phyloP scores from a whole-genome alignment of 2,329 filamentous ascomycete genomes.

The Botrytis squamosa region DNA sequence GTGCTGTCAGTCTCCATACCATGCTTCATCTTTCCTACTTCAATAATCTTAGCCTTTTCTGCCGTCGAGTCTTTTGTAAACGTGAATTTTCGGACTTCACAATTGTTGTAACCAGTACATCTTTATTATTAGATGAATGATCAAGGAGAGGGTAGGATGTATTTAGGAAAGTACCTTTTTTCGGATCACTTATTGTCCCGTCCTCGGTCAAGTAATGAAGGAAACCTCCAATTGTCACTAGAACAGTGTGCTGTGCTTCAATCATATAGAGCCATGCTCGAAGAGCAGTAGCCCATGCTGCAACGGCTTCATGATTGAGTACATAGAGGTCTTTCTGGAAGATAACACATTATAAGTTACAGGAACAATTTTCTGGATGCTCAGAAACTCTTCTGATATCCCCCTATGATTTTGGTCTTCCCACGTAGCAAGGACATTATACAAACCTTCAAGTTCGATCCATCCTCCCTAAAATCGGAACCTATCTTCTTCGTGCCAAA shows the following conservation, averaged over 20 bases:
- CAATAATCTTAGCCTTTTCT: background rate
- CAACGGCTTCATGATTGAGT: background rate
- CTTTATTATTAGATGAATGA: background rate
- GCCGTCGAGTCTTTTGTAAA: background rate
- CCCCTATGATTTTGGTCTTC: background rate
- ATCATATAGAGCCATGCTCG: background rate
- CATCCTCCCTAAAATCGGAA: background rate
- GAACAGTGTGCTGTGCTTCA: background rate
- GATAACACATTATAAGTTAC: background rate
- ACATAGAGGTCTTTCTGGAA: background rate
- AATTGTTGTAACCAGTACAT: background rate
- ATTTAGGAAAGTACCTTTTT: background rate
- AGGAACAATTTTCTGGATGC: background rate
- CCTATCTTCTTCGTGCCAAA: background rate
- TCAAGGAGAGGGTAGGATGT: too few relatives aligned
- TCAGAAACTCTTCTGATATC: background rate
- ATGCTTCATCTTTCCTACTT: background rate
- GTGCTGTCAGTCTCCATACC: background rate
- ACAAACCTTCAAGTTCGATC: background rate
- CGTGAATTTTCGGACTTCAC: background rate
- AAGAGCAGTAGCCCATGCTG: background rate
- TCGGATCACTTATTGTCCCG: background rate
- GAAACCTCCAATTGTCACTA: background rate
- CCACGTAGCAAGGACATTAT: rapidly evolving
- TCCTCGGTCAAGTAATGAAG: background rate